Conservation (phyloP, 1,284 basidiomycete genomes). For the Sanghuangporus sanghuang region DNA sequence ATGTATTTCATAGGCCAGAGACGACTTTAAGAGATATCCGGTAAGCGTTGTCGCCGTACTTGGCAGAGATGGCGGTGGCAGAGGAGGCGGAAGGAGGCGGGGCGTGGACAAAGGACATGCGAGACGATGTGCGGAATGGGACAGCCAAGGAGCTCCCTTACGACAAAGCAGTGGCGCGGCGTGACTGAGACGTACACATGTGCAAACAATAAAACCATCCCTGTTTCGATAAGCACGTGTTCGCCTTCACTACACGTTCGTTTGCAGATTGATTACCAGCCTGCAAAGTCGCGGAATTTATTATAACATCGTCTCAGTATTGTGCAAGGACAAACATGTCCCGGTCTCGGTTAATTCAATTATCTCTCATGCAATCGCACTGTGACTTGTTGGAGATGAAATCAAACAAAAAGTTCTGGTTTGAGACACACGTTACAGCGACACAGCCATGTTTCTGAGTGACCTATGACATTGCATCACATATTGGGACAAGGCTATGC, state of each 20-base stretch:
- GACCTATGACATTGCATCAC: too few species aligned
- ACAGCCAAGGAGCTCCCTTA: background rate
- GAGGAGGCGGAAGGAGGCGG: background rate
- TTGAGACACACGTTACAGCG: too few species aligned
- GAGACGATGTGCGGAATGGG: background rate
- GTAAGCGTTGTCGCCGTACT: background rate
- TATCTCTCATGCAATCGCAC: too few species aligned
- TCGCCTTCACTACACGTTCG: background rate
- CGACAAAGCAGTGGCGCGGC: constrained; percentile 2
- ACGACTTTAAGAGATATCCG: background rate
- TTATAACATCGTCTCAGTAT: too few species aligned
- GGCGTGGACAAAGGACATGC: background rate
- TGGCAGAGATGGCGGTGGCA: background rate
- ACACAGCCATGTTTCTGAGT: too few species aligned
- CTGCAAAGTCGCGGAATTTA: background rate
- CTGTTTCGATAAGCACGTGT: background rate
- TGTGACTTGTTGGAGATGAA: too few species aligned
- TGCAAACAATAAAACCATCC: background rate
- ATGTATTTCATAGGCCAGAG: constrained; percentile 78
- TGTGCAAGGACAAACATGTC: too few species aligned
- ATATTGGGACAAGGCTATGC: too few species aligned
- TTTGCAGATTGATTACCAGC: background rate
- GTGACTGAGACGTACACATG: background rate
- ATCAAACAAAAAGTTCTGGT: too few species aligned
- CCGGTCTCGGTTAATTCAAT: too few species aligned